Evolutionary conservation across 116 monocot species (phyloP).

Genomic region (Zostera marina): DNA sequence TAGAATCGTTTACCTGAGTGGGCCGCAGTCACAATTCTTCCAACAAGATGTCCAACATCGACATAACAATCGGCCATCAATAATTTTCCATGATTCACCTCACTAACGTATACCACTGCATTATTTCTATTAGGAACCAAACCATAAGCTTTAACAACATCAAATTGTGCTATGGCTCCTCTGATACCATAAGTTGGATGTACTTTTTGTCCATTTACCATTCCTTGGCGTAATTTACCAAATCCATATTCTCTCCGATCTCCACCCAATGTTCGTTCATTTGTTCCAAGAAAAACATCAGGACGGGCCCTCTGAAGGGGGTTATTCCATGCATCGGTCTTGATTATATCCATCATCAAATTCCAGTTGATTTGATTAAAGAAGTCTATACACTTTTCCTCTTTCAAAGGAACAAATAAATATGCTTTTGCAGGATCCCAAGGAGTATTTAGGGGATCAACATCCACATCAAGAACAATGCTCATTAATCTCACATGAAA

Average conservation of each 20-base stretch:
- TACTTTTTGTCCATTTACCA: constrained; percentile 46
- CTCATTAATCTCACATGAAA: constrained; percentile 98
- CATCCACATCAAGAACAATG: constrained; percentile 98
- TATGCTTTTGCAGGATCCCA: constrained; percentile 98
- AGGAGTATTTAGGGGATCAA: constrained; percentile 87
- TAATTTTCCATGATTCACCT: constrained; percentile 32
- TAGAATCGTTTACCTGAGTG: constrained; percentile 96
- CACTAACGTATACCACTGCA: constrained; percentile 10
- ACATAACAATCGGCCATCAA: constrained; percentile 71
- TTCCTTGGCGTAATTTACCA: constrained; percentile 68
- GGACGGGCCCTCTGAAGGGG: constrained; percentile 94
- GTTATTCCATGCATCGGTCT: constrained; percentile 68
- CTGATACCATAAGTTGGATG: constrained; percentile 97
- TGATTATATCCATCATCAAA: constrained; percentile 38
- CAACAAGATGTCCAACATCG: constrained; percentile 51
- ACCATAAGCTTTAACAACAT: constrained; percentile 85
- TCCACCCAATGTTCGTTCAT: constrained; percentile 83
- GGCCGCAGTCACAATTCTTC: constrained; percentile 84
- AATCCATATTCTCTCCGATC: constrained; percentile 97
- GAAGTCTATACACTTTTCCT: constrained; percentile 32
- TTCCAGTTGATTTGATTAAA: constrained; percentile 67
- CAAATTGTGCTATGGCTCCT: constrained; percentile 85
- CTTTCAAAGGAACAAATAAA: constrained; percentile 63
- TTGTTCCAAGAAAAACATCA: constrained; percentile 90
- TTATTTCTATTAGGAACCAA: constrained; percentile 44